A percentile compares a stretch with the other conserved stretches of the same genome.
phyloP scores from a whole-genome alignment of 306 rosid species.

The Glycine soja region DNA sequence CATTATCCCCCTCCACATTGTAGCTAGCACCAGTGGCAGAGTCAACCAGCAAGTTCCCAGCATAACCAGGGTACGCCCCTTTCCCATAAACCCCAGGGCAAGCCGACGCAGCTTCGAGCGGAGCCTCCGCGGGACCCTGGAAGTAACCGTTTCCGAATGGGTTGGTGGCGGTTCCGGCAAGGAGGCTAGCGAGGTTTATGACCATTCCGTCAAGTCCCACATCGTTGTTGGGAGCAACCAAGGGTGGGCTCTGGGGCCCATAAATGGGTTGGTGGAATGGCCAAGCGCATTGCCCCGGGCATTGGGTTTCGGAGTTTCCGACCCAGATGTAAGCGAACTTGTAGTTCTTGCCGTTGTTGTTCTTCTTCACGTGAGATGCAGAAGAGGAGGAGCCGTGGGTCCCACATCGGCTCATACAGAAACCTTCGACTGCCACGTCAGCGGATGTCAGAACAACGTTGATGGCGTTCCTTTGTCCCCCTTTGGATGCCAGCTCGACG shows the following conservation, averaged over 20 bases:
- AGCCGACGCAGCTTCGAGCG: slow-evolving; percentile 68
- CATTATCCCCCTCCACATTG: slow-evolving; percentile 65
- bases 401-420: slow-evolving; percentile 78
- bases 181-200: slow-evolving; percentile 66
- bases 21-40: slow-evolving; percentile 64
- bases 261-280: slow-evolving; percentile 76
- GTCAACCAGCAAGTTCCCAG: slow-evolving; percentile 64
- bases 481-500: slow-evolving; percentile 63
- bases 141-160: slow-evolving; percentile 74
- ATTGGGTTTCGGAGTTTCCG: slow-evolving; percentile 70
- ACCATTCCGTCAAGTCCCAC: slow-evolving; percentile 76
- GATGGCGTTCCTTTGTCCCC: slow-evolving; percentile 63
- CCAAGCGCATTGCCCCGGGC: slow-evolving; percentile 80
- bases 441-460: slow-evolving; percentile 78
- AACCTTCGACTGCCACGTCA: slow-evolving; percentile 74
- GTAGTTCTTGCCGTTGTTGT: slow-evolving; percentile 33
- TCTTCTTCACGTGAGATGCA: not conserved
- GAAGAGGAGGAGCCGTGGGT: slow-evolving; percentile 65
- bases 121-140: slow-evolving; percentile 70
- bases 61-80: slow-evolving; percentile 79
- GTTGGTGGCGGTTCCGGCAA: slow-evolving; percentile 77
- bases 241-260: slow-evolving; percentile 60
- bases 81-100: slow-evolving; percentile 72
- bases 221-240: slow-evolving; percentile 70
- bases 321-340: slow-evolving; percentile 78